Base-by-base conservation (phyloP, 106 monocot species). In the Dendrobium officinale region DNA sequence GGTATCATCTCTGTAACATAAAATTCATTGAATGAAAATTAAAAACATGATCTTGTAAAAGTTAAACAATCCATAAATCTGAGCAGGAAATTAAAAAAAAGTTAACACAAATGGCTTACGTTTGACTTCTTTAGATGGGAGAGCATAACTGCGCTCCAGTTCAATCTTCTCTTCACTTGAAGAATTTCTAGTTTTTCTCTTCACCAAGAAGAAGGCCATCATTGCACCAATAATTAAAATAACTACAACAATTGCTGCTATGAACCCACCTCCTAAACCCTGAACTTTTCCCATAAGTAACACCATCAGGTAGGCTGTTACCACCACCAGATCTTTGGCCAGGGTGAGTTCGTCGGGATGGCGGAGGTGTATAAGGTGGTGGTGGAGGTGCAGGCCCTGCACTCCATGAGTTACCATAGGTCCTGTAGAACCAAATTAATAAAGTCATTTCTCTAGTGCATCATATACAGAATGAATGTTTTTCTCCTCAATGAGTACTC, bases 321-420 rank as follows among this genome's bases (percentile, higher is more conserved):
- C 49, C 51, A 49, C 78, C 72, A 68, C 42, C 68, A 72, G 90
- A 84, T 42, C 58, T 82, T 75, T 84, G 75, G n/a, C 88, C 86
- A 75, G 90, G 92, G 24, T 74, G 88, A 70, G 49, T 76, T 86
- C 45, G 78, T 61, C 83, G 83, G 66, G 80, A 51, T 42, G 90
- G 88, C 4, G 89, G 89, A 58, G 91, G 89, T 80, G 93, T 70
- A 70, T 33, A 33, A 15, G 70, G 70, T 37, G 70, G 70, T 18
- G 70, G 37, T 2, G 91, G 88, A 73, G 92, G 91, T 80, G 93
- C 88, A 31, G 93, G 81, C 3, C 93, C 88, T 13, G 87, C 80
- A 75, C 48, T 86, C 95, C 93, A 95, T 37, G 93, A 91, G 75
- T 93, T 93, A 48, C 93, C 93, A 82, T 86, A 88, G 78, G 79